Evolutionary conservation across 768 basidiomycete species (phyloP), one percentile per base, ranked within the genome.

Genomic region (Psilocybe azurescens): DNA sequence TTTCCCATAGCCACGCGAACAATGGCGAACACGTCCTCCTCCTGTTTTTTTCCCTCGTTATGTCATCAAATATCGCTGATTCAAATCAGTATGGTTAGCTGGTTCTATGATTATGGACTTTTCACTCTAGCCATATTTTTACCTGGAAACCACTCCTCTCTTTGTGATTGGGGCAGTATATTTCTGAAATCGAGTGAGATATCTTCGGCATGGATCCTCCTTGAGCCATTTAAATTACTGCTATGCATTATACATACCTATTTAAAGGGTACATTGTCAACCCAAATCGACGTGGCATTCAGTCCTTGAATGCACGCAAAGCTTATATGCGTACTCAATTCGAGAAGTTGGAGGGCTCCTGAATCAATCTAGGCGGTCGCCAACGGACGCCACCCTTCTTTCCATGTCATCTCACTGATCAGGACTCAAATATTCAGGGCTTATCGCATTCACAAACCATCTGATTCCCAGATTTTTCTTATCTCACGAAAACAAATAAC

Each of bases 1-100:
- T 63, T 67, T 65, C 67, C 67, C 67, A 68, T 59, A 61, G 59
- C 64, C 67, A 68, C 60, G 67, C 64, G 62, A 68, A 63, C 56
- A 51, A 58, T 59, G 62, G 51, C 58, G 57, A 51, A 60, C 56
- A 62, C 55, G 44, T 55, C 38, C 51, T 16, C 36, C 50, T 48
- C 30, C n/a, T 48, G 57, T 61, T 13, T 56, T 46, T 62, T 65
- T 63, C 64, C 54, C 64, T 65, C 61, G 62, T 53, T 65, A 62
- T 65, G 64, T 63, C 59, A 63, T 65, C 39, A 53, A 48, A 46
- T 54, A 46, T 53, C 33, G 53, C 52, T 58, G 52, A 24, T 47
- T 48, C 33, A 61, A 61, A 61, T 48, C 53, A 50, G 48, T 39
- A 51, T 28, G 55, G 48, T 36, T 41, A 39, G 38, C 18, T 55